These are phyloP conservation scores for Dactylella cylindrospora DNA, from an alignment of 2,329 filamentous ascomycete genomes.

Conservation along the genomic window DNA sequence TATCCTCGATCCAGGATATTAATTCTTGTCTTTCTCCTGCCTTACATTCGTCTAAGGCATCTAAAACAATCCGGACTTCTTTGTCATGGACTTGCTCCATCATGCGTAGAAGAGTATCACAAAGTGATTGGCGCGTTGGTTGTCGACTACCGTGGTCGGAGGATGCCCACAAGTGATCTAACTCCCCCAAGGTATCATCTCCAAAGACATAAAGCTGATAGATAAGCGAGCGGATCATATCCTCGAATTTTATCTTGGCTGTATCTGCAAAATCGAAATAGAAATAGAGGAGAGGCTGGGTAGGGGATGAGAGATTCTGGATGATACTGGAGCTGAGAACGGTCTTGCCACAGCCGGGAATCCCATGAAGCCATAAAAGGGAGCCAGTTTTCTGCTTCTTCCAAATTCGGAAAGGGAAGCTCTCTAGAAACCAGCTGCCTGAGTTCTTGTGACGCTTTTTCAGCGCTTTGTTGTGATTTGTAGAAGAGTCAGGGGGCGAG, in stretches of 20 bases:
- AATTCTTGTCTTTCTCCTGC: not conserved
- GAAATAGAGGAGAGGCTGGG: not conserved
- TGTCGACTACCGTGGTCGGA: not conserved
- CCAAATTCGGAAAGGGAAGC: conserved; percentile 50
- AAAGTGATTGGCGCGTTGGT: not conserved
- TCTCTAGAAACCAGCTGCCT: conserved; percentile 52
- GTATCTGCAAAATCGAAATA: not conserved
- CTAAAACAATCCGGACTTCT: conserved; percentile 1
- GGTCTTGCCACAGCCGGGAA: conserved; percentile 55
- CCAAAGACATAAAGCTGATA: not conserved
- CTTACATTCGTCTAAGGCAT: not conserved
- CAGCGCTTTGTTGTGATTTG: conserved; percentile 51
- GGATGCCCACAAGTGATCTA: not conserved
- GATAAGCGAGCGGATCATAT: not conserved
- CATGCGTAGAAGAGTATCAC: not conserved
- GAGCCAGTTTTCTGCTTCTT: conserved; percentile 49
- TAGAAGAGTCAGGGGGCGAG: conserved; percentile 51
- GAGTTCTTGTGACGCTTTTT: conserved; percentile 50
- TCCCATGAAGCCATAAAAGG: conserved; percentile 53
- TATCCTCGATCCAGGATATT: not conserved
- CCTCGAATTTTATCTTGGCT: not conserved
- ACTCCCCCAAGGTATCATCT: not conserved
- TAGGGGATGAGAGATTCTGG: conserved; percentile 45
- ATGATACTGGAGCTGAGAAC: conserved; percentile 53
- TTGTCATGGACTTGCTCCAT: not conserved